A percentile compares a stretch with the other conserved stretches of the same genome.
Evolutionary conservation across 345 rosid genomes (phyloP).

Genomic region (Streptanthus diversifolius): DNA sequence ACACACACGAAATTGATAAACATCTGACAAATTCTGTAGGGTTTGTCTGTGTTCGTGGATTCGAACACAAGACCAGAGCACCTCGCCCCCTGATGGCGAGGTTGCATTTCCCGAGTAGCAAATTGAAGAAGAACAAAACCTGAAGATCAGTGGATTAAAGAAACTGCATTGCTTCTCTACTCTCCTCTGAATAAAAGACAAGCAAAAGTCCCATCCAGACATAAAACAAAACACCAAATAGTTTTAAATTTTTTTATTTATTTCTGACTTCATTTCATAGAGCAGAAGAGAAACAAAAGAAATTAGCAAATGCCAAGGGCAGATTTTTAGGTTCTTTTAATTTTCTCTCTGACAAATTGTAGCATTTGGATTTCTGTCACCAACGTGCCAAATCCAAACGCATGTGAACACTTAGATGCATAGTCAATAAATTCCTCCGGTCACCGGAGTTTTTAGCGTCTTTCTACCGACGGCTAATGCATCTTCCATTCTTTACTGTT

Average conservation of each 20-base stretch:
- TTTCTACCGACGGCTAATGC: background rate
- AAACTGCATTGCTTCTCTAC: background rate
- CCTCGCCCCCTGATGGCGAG: constrained; percentile 79
- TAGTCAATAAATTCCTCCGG: background rate
- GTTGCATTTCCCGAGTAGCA: constrained; percentile 70
- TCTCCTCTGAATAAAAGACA: constrained; percentile 18
- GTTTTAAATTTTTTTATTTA: background rate
- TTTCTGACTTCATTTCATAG: constrained; percentile 7
- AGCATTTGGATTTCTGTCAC: background rate
- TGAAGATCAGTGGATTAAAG: background rate
- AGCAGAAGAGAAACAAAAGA: background rate
- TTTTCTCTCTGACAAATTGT: constrained; percentile 15
- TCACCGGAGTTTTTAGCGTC: background rate
- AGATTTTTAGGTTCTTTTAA: background rate
- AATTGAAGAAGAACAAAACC: constrained; percentile 30
- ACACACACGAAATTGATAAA: background rate
- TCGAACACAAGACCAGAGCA: constrained; percentile 67
- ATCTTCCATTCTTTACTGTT: too few relatives aligned
- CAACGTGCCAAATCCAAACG: background rate
- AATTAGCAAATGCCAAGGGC: background rate
- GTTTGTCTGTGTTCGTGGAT: constrained; percentile 89
- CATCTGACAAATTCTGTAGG: constrained; percentile 39
- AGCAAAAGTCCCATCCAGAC: background rate
- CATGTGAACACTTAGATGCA: background rate
- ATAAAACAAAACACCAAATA: background rate